Conservation (phyloP, 257 asterid species). For the Gardenia jasminoides region DNA sequence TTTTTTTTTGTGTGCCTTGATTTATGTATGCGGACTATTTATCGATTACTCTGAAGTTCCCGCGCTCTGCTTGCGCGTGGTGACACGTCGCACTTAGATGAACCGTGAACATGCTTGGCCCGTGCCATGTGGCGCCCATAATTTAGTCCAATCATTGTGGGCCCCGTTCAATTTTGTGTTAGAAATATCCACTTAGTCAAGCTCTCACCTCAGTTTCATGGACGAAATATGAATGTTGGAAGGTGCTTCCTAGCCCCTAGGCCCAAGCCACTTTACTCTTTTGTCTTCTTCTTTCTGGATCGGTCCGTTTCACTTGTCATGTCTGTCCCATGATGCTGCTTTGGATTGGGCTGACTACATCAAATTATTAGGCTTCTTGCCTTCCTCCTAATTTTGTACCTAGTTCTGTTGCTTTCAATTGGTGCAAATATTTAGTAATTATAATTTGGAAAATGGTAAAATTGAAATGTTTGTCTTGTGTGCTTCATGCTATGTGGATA, state of each 20-base stretch:
- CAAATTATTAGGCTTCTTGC: background rate
- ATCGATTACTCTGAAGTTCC: background rate
- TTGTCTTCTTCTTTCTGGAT: background rate
- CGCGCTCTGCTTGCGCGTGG: conserved; percentile 19
- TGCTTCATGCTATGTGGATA: too few species aligned
- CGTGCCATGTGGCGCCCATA: background rate
- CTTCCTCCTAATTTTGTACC: background rate
- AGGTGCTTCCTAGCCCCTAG: background rate
- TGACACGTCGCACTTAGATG: background rate
- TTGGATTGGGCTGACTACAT: background rate
- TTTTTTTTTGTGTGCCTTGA: background rate
- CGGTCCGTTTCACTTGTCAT: background rate
- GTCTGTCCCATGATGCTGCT: too few species aligned
- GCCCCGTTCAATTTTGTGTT: background rate
- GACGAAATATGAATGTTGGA: background rate
- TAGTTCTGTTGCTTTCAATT: background rate
- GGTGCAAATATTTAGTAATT: too few species aligned
- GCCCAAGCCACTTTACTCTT: conserved; percentile 6
- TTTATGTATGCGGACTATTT: background rate
- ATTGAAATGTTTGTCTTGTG: background rate
- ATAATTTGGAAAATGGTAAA: background rate
- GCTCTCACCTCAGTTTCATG: background rate
- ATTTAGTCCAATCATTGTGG: background rate
- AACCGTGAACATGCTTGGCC: background rate
- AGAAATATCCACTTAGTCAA: background rate